Conservation (phyloP, 106 monocot species). For the Xerophyta viscosa region DNA sequence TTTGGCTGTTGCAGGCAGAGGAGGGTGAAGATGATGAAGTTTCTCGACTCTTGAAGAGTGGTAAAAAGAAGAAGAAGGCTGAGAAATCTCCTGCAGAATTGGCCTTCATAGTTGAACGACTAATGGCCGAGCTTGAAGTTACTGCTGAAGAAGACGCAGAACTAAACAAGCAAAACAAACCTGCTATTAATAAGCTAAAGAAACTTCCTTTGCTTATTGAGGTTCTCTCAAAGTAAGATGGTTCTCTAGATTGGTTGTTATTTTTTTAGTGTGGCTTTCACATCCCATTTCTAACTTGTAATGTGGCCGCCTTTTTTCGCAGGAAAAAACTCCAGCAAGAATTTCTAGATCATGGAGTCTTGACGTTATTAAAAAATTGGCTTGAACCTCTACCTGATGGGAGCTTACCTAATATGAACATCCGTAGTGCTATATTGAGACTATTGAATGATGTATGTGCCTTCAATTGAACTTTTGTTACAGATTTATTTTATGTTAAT, state of each 20-base stretch:
- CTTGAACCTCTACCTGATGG: conserved; percentile 99
- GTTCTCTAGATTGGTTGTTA: background rate
- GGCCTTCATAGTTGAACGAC: conserved; percentile 70
- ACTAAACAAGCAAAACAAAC: conserved; percentile 77
- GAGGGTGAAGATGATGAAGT: conserved; percentile 93
- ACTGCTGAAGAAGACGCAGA: conserved; percentile 98
- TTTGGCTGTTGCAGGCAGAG: conserved; percentile 95
- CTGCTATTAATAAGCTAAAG: conserved; percentile 88
- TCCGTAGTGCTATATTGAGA: conserved; percentile 78
- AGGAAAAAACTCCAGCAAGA: conserved; percentile 90
- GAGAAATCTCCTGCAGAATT: conserved; percentile 84
- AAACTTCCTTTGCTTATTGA: conserved; percentile 86
- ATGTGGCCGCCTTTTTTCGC: conserved; percentile 18
- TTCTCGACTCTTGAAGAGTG: conserved; percentile 60
- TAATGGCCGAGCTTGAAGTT: conserved; percentile 98
- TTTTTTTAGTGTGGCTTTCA: too few relatives aligned
- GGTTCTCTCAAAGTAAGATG: conserved; percentile 86
- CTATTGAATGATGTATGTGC: conserved; percentile 69
- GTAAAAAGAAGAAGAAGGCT: conserved; percentile 92
- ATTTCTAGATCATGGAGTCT: conserved; percentile 95
- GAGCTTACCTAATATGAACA: conserved; percentile 93
- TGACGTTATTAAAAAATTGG: conserved; percentile 90
- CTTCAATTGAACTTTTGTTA: conserved; percentile 2
- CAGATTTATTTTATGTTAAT: too few relatives aligned
- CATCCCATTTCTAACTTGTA: too few relatives aligned